These are phyloP conservation scores for Pythium insidiosum DNA, from an alignment of 352 stramenopile genomes.

Conservation along the genomic window DNA sequence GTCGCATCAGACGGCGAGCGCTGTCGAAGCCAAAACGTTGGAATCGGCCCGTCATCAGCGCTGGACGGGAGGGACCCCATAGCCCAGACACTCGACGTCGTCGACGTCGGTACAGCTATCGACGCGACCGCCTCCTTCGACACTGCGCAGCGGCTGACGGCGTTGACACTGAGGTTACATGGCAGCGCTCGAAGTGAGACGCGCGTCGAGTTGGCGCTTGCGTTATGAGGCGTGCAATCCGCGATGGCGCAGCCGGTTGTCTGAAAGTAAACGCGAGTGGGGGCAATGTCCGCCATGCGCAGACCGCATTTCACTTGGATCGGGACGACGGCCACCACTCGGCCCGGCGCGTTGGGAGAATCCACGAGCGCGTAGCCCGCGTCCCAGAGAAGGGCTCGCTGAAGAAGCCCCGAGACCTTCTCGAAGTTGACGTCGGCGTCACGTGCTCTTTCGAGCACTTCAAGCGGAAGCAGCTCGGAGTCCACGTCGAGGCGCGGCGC, in stretches of 20 bases:
- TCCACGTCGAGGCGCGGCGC: background rate
- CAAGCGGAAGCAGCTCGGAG: too few species aligned
- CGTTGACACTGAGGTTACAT: slow-evolving; percentile 6
- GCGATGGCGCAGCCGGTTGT: slow-evolving; percentile 6
- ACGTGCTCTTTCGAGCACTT: slow-evolving; percentile 2
- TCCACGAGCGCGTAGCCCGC: slow-evolving; percentile 6
- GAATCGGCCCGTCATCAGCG: background rate
- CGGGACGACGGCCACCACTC: slow-evolving; percentile 14
- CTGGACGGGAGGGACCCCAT: slow-evolving; percentile 6
- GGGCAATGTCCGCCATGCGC: slow-evolving; percentile 8
- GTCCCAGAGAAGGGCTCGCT: slow-evolving; percentile 21
- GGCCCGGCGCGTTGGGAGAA: background rate
- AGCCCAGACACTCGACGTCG: slow-evolving; percentile 12
- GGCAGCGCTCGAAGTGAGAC: slow-evolving; percentile 1
- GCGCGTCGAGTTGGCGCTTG: too few species aligned
- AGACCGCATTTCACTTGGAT: slow-evolving; percentile 20
- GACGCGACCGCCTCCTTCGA: background rate
- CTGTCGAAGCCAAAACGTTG: slow-evolving; percentile 8
- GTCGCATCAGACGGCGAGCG: background rate
- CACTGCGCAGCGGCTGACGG: slow-evolving; percentile 8
- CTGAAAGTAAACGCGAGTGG: slow-evolving; percentile 3
- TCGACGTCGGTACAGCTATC: background rate
- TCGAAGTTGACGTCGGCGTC: slow-evolving; percentile 5
- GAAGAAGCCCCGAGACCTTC: slow-evolving; percentile 9
- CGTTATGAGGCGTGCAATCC: slow-evolving; percentile 16